These are phyloP conservation scores for Cercospora zeina DNA, from an alignment of 2,329 filamentous ascomycete genomes.

Conservation along the genomic window DNA sequence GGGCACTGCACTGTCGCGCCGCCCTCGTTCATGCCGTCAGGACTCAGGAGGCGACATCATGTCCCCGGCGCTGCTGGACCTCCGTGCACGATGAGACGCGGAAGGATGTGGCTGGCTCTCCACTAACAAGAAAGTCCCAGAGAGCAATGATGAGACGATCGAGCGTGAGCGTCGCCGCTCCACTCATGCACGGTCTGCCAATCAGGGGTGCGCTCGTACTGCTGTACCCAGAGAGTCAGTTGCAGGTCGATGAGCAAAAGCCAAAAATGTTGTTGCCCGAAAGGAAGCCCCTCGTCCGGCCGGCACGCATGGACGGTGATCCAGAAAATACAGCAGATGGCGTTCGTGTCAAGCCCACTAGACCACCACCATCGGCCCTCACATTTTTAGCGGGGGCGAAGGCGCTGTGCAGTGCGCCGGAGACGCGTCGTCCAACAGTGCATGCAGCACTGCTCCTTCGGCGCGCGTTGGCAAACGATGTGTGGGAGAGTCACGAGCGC, in stretches of 20 bases:
- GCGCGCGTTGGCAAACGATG: slow-evolving; percentile 23
- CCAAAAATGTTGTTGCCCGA: slow-evolving; percentile 13
- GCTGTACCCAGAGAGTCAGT: slow-evolving; percentile 15
- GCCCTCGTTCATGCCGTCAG: slow-evolving; percentile 18
- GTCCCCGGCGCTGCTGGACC: slow-evolving; percentile 15
- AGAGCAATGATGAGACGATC: slow-evolving; percentile 11
- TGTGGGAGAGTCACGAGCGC: slow-evolving; percentile 24
- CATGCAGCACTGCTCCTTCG: slow-evolving; percentile 25
- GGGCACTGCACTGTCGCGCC: slow-evolving; percentile 17
- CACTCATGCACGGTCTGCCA: slow-evolving; percentile 16
- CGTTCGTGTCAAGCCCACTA: slow-evolving; percentile 18
- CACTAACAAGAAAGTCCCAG: slow-evolving; percentile 13
- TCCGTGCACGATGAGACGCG: slow-evolving; percentile 16
- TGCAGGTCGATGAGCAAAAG: slow-evolving; percentile 21
- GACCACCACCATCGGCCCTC: slow-evolving; percentile 8
- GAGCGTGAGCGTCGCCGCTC: background rate
- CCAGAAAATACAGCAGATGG: slow-evolving; percentile 5
- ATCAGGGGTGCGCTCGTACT: slow-evolving; percentile 14
- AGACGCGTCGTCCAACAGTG: slow-evolving; percentile 18
- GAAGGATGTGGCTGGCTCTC: slow-evolving; percentile 22
- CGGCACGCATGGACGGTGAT: slow-evolving; percentile 9
- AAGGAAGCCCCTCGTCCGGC: slow-evolving; percentile 18
- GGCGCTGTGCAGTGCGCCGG: slow-evolving; percentile 12
- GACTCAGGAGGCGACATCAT: slow-evolving; percentile 21
- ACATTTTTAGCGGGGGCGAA: slow-evolving; percentile 6